phyloP scores from a whole-genome alignment of 306 rosid genomes.

The Cucumis sativus region DNA sequence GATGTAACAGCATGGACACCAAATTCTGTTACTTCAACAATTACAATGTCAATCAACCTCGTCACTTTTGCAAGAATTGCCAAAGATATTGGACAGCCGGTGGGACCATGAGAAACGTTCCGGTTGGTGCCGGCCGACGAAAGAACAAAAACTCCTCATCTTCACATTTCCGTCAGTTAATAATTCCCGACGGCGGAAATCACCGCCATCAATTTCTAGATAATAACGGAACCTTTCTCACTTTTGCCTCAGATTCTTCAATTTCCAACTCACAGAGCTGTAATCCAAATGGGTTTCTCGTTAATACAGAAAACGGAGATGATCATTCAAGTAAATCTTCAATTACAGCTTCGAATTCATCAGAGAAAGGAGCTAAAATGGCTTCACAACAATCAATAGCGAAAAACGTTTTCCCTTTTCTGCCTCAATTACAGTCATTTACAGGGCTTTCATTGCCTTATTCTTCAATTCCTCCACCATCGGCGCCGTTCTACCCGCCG shows the following conservation, averaged over 20 bases:
- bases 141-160: conserved; percentile 50
- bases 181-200: conserved; percentile 34
- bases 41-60: conserved; percentile 80
- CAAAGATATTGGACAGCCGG: conserved; percentile 96
- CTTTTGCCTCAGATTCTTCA: conserved; percentile 55
- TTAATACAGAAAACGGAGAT: conserved; percentile 13
- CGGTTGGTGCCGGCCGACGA: conserved; percentile 83
- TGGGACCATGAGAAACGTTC: conserved; percentile 73
- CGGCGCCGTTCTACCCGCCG: conserved; percentile 28
- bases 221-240: conserved; percentile 33
- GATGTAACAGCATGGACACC: conserved; percentile 85
- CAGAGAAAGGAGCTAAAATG: conserved; percentile 26
- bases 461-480: conserved; percentile 28
- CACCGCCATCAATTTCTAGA: conserved; percentile 26
- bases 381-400: conserved; percentile 22
- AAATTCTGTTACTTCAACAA: conserved; percentile 83
- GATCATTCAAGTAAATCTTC: conserved; percentile 46
- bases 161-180: conserved; percentile 32
- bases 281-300: conserved; percentile 20
- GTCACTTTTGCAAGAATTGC: conserved; percentile 86
- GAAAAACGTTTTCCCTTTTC: conserved; percentile 24
- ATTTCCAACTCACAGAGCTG: conserved; percentile 6
- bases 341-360: conserved; percentile 34
- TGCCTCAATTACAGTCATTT: conserved; percentile 40
- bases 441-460: conserved; percentile 43